Conservation (phyloP, 352 stramenopile species). For the Achlya hypogyna region DNA sequence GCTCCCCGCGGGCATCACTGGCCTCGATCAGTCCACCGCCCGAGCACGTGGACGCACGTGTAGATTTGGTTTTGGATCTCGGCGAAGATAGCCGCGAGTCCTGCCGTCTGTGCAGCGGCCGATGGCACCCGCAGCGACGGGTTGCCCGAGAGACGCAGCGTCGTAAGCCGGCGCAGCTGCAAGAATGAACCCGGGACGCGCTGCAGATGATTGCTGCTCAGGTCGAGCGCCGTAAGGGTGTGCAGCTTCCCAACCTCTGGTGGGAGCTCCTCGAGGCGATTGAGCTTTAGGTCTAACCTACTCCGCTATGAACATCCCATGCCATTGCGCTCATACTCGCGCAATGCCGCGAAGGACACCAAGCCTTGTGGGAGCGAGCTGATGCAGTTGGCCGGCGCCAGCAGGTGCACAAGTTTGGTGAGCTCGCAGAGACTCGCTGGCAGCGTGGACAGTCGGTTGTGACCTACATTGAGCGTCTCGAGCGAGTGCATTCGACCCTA, state of each 20-base stretch:
- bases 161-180: slow-evolving; percentile 35
- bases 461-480: slow-evolving; percentile 36
- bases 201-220: slow-evolving; percentile 50
- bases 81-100: background rate
- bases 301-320: background rate
- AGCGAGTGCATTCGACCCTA: slow-evolving; percentile 47
- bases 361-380: slow-evolving; percentile 1
- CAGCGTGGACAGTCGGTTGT: slow-evolving; percentile 46
- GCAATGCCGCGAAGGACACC: background rate
- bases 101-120: background rate
- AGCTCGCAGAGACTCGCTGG: slow-evolving; percentile 45
- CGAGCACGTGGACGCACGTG: background rate
- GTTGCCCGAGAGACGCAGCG: slow-evolving; percentile 45
- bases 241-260: slow-evolving; percentile 35
- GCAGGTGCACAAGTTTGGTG: slow-evolving; percentile 43
- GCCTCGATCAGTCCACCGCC: background rate
- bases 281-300: slow-evolving; percentile 67
- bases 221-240: slow-evolving; percentile 35
- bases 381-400: slow-evolving; percentile 13
- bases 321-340: background rate
- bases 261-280: slow-evolving; percentile 42
- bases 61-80: slow-evolving; percentile 22
- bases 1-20: slow-evolving; percentile 11
- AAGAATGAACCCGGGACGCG: slow-evolving; percentile 43
- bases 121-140: slow-evolving; percentile 22